These are phyloP conservation scores for Aschersonia sp. DNA, from an alignment of 2,329 filamentous ascomycete genomes.

Conservation along the genomic window DNA sequence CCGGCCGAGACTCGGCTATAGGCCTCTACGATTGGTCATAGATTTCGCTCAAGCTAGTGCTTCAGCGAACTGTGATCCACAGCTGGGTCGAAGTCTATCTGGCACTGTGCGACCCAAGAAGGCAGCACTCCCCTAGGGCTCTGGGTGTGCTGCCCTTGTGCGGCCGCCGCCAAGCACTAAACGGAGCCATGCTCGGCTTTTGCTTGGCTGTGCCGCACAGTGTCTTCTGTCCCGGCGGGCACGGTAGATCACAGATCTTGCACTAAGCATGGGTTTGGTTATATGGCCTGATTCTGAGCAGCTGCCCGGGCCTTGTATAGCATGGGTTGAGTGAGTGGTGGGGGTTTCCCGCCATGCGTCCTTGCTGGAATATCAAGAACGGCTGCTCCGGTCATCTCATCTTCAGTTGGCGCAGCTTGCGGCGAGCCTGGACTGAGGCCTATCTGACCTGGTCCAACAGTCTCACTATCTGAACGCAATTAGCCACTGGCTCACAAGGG, in stretches of 20 bases:
- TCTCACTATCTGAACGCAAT: too few relatives aligned
- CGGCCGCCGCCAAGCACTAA: background rate
- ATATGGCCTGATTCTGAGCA: background rate
- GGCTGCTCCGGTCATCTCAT: too few relatives aligned
- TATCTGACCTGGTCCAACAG: too few relatives aligned
- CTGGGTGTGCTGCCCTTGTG: background rate
- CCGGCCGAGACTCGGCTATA: constrained; percentile 2
- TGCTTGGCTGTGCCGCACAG: background rate
- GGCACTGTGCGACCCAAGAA: background rate
- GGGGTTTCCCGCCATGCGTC: background rate
- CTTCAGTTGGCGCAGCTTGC: too few relatives aligned
- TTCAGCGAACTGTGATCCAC: background rate
- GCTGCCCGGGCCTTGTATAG: background rate
- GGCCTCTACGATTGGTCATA: background rate
- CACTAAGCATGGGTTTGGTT: background rate
- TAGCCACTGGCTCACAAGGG: too few relatives aligned
- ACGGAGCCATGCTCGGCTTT: background rate
- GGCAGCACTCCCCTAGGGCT: too few relatives aligned
- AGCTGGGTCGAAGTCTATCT: background rate
- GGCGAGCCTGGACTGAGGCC: too few relatives aligned
- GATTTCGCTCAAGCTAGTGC: background rate
- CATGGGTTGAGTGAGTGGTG: background rate
- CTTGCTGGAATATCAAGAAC: too few relatives aligned
- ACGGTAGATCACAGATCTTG: constrained; percentile 1
- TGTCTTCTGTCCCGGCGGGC: background rate